Conservation (phyloP, 768 basidiomycete species). For the Lactarius tabidus region DNA sequence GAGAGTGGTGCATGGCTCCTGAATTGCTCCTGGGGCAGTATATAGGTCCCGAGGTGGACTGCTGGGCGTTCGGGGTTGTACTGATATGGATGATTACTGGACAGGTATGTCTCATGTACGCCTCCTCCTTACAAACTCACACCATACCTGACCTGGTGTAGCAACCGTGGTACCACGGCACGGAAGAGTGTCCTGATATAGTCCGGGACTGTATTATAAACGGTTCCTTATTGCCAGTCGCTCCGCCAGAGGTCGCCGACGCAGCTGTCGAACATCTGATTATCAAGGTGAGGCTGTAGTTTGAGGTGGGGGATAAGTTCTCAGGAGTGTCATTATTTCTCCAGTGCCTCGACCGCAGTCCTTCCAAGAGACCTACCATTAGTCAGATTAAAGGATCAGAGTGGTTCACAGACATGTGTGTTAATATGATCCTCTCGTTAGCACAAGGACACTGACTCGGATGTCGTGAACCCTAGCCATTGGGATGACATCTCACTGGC, state of each 20-base stretch:
- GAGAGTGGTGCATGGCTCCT: slow-evolving; percentile 24
- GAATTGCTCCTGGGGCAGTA: slow-evolving; percentile 25
- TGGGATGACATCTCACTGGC: slow-evolving; percentile 14
- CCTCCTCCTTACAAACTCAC: background rate
- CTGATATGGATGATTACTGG: slow-evolving; percentile 25
- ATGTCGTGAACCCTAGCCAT: slow-evolving; percentile 9
- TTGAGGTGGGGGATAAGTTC: background rate
- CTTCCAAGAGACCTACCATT: slow-evolving; percentile 18
- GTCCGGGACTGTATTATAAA: slow-evolving; percentile 13
- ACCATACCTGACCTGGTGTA: background rate
- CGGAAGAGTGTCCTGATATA: background rate
- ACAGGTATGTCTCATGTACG: slow-evolving; percentile 12
- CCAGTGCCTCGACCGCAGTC: slow-evolving; percentile 25
- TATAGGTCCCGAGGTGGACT: slow-evolving; percentile 24
- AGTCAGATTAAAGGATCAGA: slow-evolving; percentile 10
- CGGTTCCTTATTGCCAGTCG: background rate
- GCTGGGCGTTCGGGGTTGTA: slow-evolving; percentile 23
- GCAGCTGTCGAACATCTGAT: slow-evolving; percentile 12
- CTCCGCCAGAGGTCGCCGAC: slow-evolving; percentile 7
- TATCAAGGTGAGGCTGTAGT: slow-evolving; percentile 10
- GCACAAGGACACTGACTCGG: background rate
- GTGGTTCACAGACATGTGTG: slow-evolving; percentile 23
- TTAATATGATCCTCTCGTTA: background rate
- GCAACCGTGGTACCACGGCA: slow-evolving; percentile 9
- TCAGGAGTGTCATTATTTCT: background rate